Conservation (phyloP, 1,284 basidiomycete genomes). For the Sparassis latifolia region DNA sequence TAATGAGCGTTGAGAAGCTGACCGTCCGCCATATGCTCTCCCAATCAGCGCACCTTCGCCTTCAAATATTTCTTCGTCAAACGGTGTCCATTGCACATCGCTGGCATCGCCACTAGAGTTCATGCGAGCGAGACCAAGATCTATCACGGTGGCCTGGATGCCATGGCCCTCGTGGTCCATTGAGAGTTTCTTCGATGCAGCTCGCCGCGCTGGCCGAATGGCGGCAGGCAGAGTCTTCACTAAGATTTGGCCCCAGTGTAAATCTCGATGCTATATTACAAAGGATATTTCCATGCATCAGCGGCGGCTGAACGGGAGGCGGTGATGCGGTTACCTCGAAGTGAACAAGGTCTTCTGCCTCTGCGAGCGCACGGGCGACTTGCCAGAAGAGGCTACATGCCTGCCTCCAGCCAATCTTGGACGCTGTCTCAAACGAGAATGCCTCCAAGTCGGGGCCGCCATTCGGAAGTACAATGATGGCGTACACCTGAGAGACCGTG, state of each 20-base stretch:
- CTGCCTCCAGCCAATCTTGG: conserved; percentile 71
- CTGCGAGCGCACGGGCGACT: conserved; percentile 67
- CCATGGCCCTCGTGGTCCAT: conserved; percentile 62
- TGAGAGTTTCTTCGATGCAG: conserved; percentile 24
- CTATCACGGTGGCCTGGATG: conserved; percentile 82
- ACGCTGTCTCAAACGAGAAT: conserved; percentile 50
- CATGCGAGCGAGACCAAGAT: conserved; percentile 89
- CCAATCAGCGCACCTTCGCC: conserved; percentile 56
- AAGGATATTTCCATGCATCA: too few species aligned
- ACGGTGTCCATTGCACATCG: conserved; percentile 63
- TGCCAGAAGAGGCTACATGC: conserved; percentile 91
- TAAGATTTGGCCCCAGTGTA: conserved; percentile 97
- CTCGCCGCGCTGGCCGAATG: conserved; percentile 22
- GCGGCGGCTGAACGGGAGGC: not conserved
- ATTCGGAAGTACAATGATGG: conserved; percentile 83
- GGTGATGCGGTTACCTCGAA: conserved; percentile 69
- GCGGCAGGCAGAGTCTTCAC: conserved; percentile 51
- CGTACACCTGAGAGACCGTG: conserved; percentile 72
- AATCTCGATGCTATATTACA: conserved; percentile 78
- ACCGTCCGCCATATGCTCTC: not conserved
- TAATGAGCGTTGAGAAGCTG: not conserved
- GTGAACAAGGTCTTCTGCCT: conserved; percentile 70
- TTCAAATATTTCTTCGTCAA: conserved; percentile 79
- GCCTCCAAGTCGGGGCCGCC: conserved; percentile 87
- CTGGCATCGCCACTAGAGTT: conserved; percentile 41